Base-by-base conservation (phyloP, 805 yeast genomes). In the Candida argentea region DNA sequence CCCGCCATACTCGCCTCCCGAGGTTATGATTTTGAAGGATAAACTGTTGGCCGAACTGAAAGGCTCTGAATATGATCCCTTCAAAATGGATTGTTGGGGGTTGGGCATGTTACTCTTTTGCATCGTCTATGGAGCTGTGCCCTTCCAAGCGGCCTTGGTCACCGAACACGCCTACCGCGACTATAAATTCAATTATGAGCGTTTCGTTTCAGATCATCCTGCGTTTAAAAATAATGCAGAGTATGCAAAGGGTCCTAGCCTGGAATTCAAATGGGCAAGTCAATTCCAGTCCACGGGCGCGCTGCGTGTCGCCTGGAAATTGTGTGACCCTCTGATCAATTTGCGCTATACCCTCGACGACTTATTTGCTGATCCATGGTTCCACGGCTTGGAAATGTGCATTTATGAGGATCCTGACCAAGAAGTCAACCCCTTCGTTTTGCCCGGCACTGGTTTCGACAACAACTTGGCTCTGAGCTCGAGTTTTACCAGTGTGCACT, bases 1-100 rank as follows among this genome's bases (percentile, higher is more conserved):
- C 1, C 84, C 91, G 3, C 91, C 91, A 1, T 81, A 78, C 49
- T 71, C 78, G 8, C 74, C 89, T 4, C 91, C 93, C 2, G 91
- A 81, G 50, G 82, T 79, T 10, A 67, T 73, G 69, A 47, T 55
- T 16, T 56, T 70, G 36, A 63, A 60, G 34, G 67, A 57, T 21
- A 28, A 50, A 33, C 42, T 55, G 11, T 31, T 37, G 19, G 23
- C 42, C 3, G 64, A 58, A 32, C 23, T 44, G 30, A 53, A 58
- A 50, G 48, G 48, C 38, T 45, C 58, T 58, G 50, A 67, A 4
- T 76, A 73, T 51, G 71, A 78, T 44, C 80, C 86, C 1, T 74
- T 72, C 41, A 64, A 65, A 35, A 70, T 79, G 63, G 93, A 81
- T 52, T 56, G 62, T 44, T 81, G 86, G 81, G 73, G 82, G 1